Conservation (phyloP, 2,329 filamentous ascomycete species). For the Phaeosphaeria sp. region DNA sequence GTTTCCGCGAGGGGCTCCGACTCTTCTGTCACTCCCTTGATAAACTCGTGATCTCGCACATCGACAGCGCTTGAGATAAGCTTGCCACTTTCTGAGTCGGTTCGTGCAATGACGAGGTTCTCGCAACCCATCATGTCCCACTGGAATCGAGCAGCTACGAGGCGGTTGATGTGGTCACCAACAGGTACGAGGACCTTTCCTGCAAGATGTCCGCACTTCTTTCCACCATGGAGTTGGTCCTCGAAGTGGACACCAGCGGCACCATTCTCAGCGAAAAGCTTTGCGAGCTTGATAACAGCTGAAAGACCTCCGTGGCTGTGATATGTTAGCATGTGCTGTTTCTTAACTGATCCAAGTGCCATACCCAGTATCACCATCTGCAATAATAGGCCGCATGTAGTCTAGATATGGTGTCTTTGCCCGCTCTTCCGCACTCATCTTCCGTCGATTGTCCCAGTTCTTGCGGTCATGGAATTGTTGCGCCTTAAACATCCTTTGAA, state of each 20-base stretch:
- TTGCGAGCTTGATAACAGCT: constrained; percentile 93
- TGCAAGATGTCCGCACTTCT: constrained; percentile 96
- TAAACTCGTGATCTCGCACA: constrained; percentile 94
- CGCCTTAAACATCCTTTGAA: constrained; percentile 93
- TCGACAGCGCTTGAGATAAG: constrained; percentile 91
- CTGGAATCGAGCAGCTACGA: constrained; percentile 90
- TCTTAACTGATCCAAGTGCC: not conserved
- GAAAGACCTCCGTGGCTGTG: constrained; percentile 84
- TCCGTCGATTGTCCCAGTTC: constrained; percentile 85
- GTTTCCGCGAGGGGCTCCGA: constrained; percentile 84
- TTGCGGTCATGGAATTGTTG: constrained; percentile 97
- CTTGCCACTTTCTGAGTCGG: constrained; percentile 92
- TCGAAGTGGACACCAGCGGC: constrained; percentile 97
- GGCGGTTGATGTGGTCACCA: constrained; percentile 94
- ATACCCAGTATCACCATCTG: constrained; percentile 88
- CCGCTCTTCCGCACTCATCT: constrained; percentile 76
- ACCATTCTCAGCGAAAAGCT: constrained; percentile 96
- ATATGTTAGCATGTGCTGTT: constrained; percentile 19
- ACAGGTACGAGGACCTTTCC: constrained; percentile 95
- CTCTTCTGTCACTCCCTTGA: constrained; percentile 83
- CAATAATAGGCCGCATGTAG: constrained; percentile 92
- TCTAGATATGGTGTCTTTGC: constrained; percentile 82
- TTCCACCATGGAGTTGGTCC: constrained; percentile 95
- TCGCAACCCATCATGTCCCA: constrained; percentile 98
- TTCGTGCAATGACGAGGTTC: constrained; percentile 92